Evolutionary conservation across 2,329 filamentous ascomycete species (phyloP).

Genomic region (Aspergillus piperis): DNA sequence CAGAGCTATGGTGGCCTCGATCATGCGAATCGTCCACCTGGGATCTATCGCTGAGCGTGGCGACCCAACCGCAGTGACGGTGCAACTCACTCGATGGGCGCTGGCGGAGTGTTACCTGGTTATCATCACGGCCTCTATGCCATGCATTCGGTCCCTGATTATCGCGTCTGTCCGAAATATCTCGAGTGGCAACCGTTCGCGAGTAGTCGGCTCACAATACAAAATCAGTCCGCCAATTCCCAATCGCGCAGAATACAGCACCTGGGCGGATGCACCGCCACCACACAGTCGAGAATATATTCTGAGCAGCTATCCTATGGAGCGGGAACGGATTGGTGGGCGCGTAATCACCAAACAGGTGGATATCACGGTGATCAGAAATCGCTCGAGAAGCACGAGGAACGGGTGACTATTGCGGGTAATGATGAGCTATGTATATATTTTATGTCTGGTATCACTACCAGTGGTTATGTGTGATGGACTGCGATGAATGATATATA

Average conservation of each 20-base stretch:
- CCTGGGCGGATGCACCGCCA: background rate
- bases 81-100: constrained; percentile 30
- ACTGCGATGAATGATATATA: no score
- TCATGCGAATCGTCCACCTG: constrained; percentile 25
- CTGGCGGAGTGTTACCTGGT: constrained; percentile 34
- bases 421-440: background rate
- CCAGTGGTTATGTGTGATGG: background rate
- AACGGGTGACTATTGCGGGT: background rate
- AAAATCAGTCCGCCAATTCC: background rate
- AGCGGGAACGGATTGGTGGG: background rate
- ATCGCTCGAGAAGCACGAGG: background rate
- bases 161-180: constrained; percentile 7
- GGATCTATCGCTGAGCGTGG: constrained; percentile 22
- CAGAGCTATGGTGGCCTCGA: constrained; percentile 31
- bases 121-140: constrained; percentile 35
- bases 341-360: background rate
- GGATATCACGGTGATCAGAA: background rate
- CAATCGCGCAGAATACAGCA: background rate
- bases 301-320: background rate
- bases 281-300: background rate
- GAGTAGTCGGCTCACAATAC: background rate
- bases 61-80: constrained; percentile 25
- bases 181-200: background rate
- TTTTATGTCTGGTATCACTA: no score
- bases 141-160: constrained; percentile 28